phyloP scores from a whole-genome alignment of 495 filamentous ascomycete species.

The Xylaria flabelliformis region DNA sequence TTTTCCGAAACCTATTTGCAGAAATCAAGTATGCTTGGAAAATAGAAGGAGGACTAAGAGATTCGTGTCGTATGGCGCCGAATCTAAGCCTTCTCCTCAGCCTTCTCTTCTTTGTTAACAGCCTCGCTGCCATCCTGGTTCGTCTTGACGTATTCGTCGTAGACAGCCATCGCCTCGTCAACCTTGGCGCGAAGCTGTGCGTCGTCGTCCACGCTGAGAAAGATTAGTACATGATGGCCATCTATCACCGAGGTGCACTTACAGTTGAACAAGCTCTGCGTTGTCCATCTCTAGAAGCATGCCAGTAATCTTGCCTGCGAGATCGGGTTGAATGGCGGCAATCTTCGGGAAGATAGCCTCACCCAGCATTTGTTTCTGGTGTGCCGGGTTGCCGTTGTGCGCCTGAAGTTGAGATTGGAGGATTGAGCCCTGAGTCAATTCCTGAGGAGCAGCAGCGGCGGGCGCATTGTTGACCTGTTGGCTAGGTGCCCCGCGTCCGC shows the following conservation, averaged over 20 bases:
- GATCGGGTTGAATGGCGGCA: constrained; percentile 84
- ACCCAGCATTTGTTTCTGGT: constrained; percentile 98
- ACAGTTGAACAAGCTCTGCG: constrained; percentile 89
- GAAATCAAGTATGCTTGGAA: constrained; percentile 42
- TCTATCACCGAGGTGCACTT: constrained; percentile 58
- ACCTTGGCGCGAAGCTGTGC: constrained; percentile 91
- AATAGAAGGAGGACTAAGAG: constrained; percentile 25
- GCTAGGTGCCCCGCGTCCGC: constrained; percentile 62
- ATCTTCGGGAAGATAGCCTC: constrained; percentile 99
- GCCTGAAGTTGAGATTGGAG: constrained; percentile 58
- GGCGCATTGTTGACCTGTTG: constrained; percentile 42
- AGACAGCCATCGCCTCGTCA: constrained; percentile 93
- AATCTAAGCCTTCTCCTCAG: constrained; percentile 62
- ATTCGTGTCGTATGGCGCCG: constrained; percentile 12
- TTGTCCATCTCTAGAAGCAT: constrained; percentile 99
- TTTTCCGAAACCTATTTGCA: constrained; percentile 52
- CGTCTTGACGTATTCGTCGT: constrained; percentile 97
- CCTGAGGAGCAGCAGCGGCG: constrained; percentile 38
- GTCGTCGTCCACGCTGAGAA: constrained; percentile 82
- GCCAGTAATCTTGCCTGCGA: constrained; percentile 99
- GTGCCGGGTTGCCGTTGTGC: constrained; percentile 60
- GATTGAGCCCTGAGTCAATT: constrained; percentile 47
- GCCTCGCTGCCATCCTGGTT: constrained; percentile 58
- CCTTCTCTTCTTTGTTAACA: constrained; percentile 60
- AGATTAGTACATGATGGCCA: constrained; percentile 5